Evolutionary conservation across 2,329 filamentous ascomycete species (phyloP).

Genomic region (Ceratocystis destructans): DNA sequence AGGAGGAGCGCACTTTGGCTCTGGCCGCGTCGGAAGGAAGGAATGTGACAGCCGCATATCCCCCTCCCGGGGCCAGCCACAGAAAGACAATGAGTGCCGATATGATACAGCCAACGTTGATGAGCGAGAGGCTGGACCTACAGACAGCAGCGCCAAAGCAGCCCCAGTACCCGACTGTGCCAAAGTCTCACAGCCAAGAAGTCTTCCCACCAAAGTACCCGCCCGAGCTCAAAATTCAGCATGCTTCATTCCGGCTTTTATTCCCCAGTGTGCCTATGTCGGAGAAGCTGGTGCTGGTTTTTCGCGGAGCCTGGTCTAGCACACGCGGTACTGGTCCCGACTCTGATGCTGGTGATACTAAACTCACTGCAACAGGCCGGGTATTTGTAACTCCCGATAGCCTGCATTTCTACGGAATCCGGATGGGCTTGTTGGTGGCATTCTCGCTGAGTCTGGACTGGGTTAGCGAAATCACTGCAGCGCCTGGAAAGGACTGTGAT

Average conservation of each 20-base stretch:
- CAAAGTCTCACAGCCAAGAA: constrained; percentile 28
- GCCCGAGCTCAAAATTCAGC: constrained; percentile 65
- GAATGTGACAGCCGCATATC: constrained; percentile 14
- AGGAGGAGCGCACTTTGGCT: constrained; percentile 16
- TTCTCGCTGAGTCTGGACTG: constrained; percentile 61
- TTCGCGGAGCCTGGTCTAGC: constrained; percentile 72
- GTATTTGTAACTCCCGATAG: constrained; percentile 78
- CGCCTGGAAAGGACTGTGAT: constrained; percentile 83
- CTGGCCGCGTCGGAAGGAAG: constrained; percentile 15
- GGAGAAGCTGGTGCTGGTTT: constrained; percentile 81
- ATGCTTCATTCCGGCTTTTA: constrained; percentile 82
- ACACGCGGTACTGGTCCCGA: constrained; percentile 30
- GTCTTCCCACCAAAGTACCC: constrained; percentile 67
- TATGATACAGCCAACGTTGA: constrained; percentile 14
- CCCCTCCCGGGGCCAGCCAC: constrained; percentile 12
- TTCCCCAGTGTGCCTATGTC: constrained; percentile 67
- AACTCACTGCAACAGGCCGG: constrained; percentile 50
- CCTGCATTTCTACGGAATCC: constrained; percentile 93
- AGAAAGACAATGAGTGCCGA: constrained; percentile 19
- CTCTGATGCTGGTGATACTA: constrained; percentile 14
- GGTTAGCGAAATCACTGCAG: constrained; percentile 78
- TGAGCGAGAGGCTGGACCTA: constrained; percentile 7
- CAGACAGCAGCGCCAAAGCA: not conserved
- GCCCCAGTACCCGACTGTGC: not conserved
- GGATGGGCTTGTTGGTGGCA: constrained; percentile 78